Evolutionary conservation across 305 asterid genomes (phyloP), one percentile per base, ranked within the genome.

Genomic region (Fraxinus albicans): DNA sequence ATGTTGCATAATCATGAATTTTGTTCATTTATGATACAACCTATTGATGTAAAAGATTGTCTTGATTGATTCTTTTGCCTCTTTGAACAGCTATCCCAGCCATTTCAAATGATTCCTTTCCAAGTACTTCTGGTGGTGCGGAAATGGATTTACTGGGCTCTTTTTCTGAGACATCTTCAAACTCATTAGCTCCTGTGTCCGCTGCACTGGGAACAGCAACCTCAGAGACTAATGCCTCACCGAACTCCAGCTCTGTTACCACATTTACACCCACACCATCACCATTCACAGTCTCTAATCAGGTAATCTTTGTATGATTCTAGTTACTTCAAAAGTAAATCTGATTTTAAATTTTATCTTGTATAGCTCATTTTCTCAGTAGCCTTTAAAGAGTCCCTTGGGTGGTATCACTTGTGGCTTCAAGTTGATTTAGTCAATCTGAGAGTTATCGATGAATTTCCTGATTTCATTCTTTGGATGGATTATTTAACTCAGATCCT

Each of bases 121-220:
- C 92, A 77, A 83, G 86, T 75, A 53, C 90, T 34, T 76, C 91
- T 79, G 79, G 88, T 76, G 86, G 81, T 79, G 85, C 86, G 50
- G 97, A 93, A 35, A 84, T 93, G 89, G 98, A 96, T 88, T 86
- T 93, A 55, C 90, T 95, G 79, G 97, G 95, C 74, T 88, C 97
- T 72, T 84, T 95, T 44, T 89, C 98, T 6, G 98, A 92, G 7
- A 84, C 93, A 12, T 89, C 93, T 55, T 77, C 94, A 69, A 89
- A 88, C 81, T 81, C 94, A 65, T 83, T 93, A 91, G 97, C 96
- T 83, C 92, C 89, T 19, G 92, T 92, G 87, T 90, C 97, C 82
- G 82, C 93, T 82, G 83, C 86, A 29, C 84, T 87, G 78, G 89
- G 89, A 77, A 65, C 81, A 12, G 15, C 75, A 74, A 81, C 90